A percentile compares a stretch with the other conserved stretches of the same genome.
These are phyloP conservation scores for Fusarium liriodendri DNA, from an alignment of 2,329 filamentous ascomycete species.

Conservation along the genomic window DNA sequence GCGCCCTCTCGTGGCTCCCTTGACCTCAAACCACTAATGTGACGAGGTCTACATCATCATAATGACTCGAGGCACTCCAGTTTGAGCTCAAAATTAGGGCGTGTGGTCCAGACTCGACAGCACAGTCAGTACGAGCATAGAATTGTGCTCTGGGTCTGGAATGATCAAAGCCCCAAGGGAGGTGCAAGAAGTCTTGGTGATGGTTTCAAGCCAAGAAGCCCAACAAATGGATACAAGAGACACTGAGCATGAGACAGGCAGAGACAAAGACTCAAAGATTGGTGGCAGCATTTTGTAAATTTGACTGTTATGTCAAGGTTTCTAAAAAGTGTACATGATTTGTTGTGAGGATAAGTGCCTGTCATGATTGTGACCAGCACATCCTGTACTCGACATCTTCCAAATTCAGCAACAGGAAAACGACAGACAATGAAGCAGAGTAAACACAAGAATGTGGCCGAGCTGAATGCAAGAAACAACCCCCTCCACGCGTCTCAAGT, in stretches of 20 bases:
- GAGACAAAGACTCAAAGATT: background rate
- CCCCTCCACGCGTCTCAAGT: conserved; percentile 41
- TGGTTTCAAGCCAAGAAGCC: background rate
- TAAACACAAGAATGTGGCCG: conserved; percentile 53
- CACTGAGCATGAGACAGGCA: background rate
- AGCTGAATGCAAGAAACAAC: background rate
- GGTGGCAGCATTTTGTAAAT: conserved; percentile 43
- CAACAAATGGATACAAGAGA: background rate
- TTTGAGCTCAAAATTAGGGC: background rate
- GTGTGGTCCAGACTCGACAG: background rate
- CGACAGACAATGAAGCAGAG: conserved; percentile 50
- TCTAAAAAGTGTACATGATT: conserved; percentile 41
- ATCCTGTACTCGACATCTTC: conserved; percentile 42
- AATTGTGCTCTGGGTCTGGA: background rate
- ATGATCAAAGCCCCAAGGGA: background rate
- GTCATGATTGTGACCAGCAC: conserved; percentile 49
- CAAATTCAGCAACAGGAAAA: conserved; percentile 43
- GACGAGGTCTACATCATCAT: background rate
- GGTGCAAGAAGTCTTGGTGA: background rate
- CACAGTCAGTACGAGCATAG: background rate
- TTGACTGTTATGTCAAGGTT: conserved; percentile 37
- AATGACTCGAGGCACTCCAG: conserved; percentile 16
- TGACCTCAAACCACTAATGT: background rate
- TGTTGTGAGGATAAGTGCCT: conserved; percentile 41
- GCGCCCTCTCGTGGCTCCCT: conserved; percentile 2